Evolutionary conservation across 2,329 filamentous ascomycete genomes (phyloP).

Genomic region (Emergomyces pasteurianus): DNA sequence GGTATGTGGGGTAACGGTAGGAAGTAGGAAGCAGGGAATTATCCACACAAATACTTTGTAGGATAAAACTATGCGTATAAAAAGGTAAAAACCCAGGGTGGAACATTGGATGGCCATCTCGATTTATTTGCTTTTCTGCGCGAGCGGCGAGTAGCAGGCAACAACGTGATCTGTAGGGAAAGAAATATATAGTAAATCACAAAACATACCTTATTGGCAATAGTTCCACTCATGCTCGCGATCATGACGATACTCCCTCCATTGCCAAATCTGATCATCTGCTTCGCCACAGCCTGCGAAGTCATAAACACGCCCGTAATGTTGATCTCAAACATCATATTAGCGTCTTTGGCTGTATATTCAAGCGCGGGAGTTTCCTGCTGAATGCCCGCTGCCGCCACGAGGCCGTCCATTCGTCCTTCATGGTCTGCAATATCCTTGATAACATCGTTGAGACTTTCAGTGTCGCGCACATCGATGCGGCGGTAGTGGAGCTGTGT

Average conservation of each 20-base stretch:
- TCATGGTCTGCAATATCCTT: conserved; percentile 56
- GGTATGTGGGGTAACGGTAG: too few species aligned
- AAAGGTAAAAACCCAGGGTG: neutral
- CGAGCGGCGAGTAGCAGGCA: neutral
- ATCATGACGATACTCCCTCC: conserved; percentile 52
- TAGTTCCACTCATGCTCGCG: conserved; percentile 49
- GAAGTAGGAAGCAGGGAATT: too few species aligned
- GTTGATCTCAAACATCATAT: conserved; percentile 51
- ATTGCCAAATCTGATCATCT: conserved; percentile 39
- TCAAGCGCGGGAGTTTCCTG: conserved; percentile 75
- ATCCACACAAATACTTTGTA: neutral
- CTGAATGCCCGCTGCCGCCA: conserved; percentile 61
- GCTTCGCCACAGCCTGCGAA: conserved; percentile 46
- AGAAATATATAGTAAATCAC: neutral
- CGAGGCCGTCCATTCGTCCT: conserved; percentile 65
- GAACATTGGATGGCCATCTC: neutral
- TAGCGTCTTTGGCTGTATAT: conserved; percentile 52
- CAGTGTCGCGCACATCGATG: conserved; percentile 66
- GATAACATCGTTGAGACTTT: conserved; percentile 54
- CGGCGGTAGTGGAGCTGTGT: conserved; percentile 62
- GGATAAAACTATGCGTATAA: neutral
- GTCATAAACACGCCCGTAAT: conserved; percentile 53
- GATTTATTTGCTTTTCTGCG: neutral
- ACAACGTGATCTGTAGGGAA: neutral
- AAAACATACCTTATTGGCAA: conserved; percentile 41